Conservation (phyloP, 306 rosid genomes). For the Cicer cuneatum region DNA sequence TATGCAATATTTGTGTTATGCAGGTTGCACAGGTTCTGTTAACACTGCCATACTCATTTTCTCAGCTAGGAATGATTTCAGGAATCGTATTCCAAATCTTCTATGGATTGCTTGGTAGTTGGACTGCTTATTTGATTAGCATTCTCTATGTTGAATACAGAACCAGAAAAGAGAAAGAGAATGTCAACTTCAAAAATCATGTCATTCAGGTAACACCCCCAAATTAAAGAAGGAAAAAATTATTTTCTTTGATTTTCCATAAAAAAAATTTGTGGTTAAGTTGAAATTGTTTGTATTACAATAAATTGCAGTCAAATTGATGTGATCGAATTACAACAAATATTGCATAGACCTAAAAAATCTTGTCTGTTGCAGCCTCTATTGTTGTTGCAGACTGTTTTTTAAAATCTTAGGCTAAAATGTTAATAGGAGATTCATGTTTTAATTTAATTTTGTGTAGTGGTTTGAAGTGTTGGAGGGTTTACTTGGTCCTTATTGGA, state of each 20-base stretch:
- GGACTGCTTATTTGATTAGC: constrained; percentile 97
- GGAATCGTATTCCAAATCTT: constrained; percentile 81
- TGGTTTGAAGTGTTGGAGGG: constrained; percentile 98
- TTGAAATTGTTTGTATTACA: neutral
- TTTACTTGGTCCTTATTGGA: constrained; percentile 90
- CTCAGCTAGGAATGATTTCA: constrained; percentile 88
- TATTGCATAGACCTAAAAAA: neutral
- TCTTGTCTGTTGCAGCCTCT: neutral
- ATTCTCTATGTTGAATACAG: constrained; percentile 87
- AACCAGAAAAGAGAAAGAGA: constrained; percentile 83
- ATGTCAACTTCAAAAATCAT: constrained; percentile 93
- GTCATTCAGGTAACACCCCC: constrained; percentile 75
- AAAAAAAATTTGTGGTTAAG: neutral
- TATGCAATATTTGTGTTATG: constrained; percentile 14
- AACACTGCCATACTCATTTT: constrained; percentile 85
- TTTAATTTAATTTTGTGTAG: constrained; percentile 47
- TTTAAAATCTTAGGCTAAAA: neutral
- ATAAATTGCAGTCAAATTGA: neutral
- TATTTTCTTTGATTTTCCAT: neutral
- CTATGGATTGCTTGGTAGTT: constrained; percentile 90
- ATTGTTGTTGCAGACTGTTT: neutral
- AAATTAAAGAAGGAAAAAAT: neutral
- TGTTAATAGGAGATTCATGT: neutral
- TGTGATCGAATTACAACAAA: neutral
- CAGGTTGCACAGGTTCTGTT: constrained; percentile 98